Base-by-base conservation (phyloP, 495 filamentous ascomycete genomes). In the Xylaria telfairii region DNA sequence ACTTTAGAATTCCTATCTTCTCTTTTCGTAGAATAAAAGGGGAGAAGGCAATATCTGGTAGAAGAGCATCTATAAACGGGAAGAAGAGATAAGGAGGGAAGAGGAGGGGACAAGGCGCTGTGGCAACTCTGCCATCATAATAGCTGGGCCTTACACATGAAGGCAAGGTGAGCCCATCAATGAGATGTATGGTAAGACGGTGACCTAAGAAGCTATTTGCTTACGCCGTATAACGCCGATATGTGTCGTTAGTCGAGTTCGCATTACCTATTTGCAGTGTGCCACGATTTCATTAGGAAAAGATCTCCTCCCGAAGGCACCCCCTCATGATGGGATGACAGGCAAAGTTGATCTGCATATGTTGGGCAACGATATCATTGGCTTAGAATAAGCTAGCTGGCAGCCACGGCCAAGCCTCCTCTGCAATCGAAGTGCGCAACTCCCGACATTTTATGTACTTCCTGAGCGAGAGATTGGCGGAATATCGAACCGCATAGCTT, bases 261-360 rank as follows among this genome's bases (percentile, higher is more conserved):
- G 42, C 30, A 67, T 70, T 47, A 77, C 74, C n/a, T n/a, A n/a
- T n/a, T 28, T 75, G 59, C 15, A 41, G 34, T 44, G 7, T 41
- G 37, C 21, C 1, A 24, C 6, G 21, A 32, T 56, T 49, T 54
- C n/a, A 39, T 44, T 67, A n/a, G 53, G 53, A 56, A 59, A 67
- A 67, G 37, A 34, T 44, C 53, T 19, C 39, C 47, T 32, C 61
- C 61, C 21, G 17, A 28, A 34, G 15, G 30, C 1, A 59, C 34
- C 65, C 65, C 53, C 49, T 57, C 65, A 59, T n/a, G 32, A 57
- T 15, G 49, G 51, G 41, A 56, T 8, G 46, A n/a, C 5, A 24
- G 6, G 7, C 54, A 24, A 67, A 57, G 24, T 17, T 47, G 41
- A 59, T 19, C 15, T 57, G 39, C 65, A 57, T 47, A 13, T 44